Evolutionary conservation across 106 monocot species (phyloP).

Genomic region (Apostasia ramifera): DNA sequence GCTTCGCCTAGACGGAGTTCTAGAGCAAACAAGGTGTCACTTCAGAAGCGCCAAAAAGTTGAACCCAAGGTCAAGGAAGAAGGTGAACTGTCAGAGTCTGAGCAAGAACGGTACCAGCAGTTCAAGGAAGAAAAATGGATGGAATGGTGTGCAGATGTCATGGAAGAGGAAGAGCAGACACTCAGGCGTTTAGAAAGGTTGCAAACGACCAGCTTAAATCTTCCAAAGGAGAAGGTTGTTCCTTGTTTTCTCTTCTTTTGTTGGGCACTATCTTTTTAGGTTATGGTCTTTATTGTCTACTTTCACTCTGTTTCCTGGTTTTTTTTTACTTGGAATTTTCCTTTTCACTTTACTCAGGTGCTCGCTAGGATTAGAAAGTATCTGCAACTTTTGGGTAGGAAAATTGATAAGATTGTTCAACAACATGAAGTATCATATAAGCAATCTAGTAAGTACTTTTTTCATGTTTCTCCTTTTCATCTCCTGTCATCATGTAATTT

Average conservation of each 20-base stretch:
- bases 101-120: slow-evolving; percentile 59
- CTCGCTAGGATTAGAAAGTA: slow-evolving; percentile 89
- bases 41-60: slow-evolving; percentile 33
- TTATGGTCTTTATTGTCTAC: too few species aligned
- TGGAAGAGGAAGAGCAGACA: slow-evolving; percentile 80
- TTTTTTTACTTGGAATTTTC: background rate
- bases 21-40: slow-evolving; percentile 26
- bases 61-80: slow-evolving; percentile 80
- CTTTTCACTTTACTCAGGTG: slow-evolving; percentile 44
- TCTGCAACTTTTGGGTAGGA: slow-evolving; percentile 79
- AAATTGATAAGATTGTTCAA: slow-evolving; percentile 74
- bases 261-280: background rate
- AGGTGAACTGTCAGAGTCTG: slow-evolving; percentile 92
- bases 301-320: background rate
- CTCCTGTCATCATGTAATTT: too few species aligned
- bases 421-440: slow-evolving; percentile 73
- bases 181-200: slow-evolving; percentile 77
- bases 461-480: background rate
- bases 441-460: slow-evolving; percentile 59
- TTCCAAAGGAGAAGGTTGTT: slow-evolving; percentile 95
- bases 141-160: slow-evolving; percentile 96
- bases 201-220: slow-evolving; percentile 88
- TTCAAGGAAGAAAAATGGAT: slow-evolving; percentile 97
- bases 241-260: background rate
- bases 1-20: slow-evolving; percentile 23